Evolutionary conservation across 352 stramenopile species (phyloP), one percentile per base, ranked within the genome.

Genomic region (Globisporangium yorkense): DNA sequence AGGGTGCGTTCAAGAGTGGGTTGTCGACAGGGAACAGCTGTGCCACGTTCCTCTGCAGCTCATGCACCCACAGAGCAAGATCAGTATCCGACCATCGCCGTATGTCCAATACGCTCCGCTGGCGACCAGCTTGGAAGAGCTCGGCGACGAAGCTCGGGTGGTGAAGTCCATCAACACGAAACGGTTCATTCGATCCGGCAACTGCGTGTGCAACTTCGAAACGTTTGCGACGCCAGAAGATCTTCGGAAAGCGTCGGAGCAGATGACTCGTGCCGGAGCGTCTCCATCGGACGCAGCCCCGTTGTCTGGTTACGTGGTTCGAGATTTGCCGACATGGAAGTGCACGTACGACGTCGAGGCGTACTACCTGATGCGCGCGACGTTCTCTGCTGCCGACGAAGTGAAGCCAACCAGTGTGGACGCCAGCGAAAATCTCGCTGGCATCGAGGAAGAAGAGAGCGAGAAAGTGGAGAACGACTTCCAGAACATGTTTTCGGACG

Each of bases 291-390:
- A 69, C 56, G 49, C 73, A 15, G 62, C 78, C 47, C 75, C 81
- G 16, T 53, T 96, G 18, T 81, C 82, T 13, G 86, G 86, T 1
- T 94, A 89, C 46, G 78, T 96, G 49, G 82, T 91, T 54, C 84
- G 84, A 33, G 86, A 96, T 61, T 62, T 96, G 33, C 84, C 84
- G 40, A 79, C 80, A 5, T 96, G 84, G 86, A 92, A 93, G 57
- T 94, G 86, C 54, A 92, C 80, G 0, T 96, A 94, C 53, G 86
- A 96, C 51, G 82, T 96, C 12, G 86, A 96, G 63, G 86, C 82
- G 20, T 96, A 90, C 54, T 94, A 85, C 58, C 63, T 94, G 35
- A 94, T 94, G 84, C 80, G 84, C 45, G 84, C 84, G 5, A 89
- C 82, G 9, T 92, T 88, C 50, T 89, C 78, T 16, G 77, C 71